Percentiles rank a stretch among this genome's conserved stretches.
These are phyloP conservation scores for Penicillium janthinellum DNA, from an alignment of 2,329 filamentous ascomycete species.

Conservation along the genomic window DNA sequence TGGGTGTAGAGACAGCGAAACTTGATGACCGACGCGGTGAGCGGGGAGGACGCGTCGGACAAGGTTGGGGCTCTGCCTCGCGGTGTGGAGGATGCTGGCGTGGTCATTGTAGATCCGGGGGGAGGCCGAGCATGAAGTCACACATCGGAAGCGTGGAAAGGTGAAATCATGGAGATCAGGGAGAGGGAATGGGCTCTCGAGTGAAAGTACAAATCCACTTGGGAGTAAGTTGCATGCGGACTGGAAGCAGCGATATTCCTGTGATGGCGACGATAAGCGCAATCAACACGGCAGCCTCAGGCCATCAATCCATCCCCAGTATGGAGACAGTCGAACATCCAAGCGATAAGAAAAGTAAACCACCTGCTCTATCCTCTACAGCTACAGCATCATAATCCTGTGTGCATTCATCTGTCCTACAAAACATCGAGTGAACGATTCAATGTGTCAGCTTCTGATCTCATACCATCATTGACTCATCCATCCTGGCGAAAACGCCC, in stretches of 20 bases:
- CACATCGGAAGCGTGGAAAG: neutral
- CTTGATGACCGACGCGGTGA: constrained; percentile 75
- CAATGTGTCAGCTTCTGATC: neutral
- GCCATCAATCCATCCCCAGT: neutral
- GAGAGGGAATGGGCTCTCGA: neutral
- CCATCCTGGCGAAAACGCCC: neutral
- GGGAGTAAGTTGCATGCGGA: neutral
- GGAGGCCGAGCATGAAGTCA: neutral
- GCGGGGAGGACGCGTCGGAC: constrained; percentile 46
- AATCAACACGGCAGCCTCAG: neutral
- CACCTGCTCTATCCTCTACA: neutral
- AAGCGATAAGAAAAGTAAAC: neutral
- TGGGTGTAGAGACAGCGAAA: constrained; percentile 85
- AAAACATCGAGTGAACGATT: too few relatives aligned
- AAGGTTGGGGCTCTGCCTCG: constrained; percentile 42
- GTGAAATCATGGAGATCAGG: neutral
- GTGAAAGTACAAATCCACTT: neutral
- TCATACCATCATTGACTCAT: neutral
- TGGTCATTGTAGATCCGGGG: constrained; percentile 24
- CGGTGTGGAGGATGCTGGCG: constrained; percentile 24
- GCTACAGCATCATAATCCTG: neutral
- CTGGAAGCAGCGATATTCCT: neutral
- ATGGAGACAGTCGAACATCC: neutral
- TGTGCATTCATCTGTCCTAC: too few relatives aligned
- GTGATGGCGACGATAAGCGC: neutral